phyloP scores from a whole-genome alignment of 345 rosid genomes.

The Xanthoceras sorbifolium region DNA sequence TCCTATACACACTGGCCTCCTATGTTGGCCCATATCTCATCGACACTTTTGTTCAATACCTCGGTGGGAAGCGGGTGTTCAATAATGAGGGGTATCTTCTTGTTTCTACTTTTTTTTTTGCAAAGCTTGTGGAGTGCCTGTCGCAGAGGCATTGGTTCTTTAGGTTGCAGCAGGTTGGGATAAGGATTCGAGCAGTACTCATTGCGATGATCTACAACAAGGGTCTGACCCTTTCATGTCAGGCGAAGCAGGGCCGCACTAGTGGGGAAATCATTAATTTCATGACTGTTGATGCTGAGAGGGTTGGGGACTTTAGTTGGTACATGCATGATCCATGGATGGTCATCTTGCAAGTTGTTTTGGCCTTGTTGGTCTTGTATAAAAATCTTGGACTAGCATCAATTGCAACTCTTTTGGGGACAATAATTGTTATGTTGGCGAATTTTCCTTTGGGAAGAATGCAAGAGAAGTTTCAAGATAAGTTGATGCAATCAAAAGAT shows the following conservation, averaged over 20 bases:
- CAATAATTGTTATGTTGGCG: constrained; percentile 52
- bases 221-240: constrained; percentile 58
- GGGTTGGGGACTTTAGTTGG: constrained; percentile 57
- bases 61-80: constrained; percentile 47
- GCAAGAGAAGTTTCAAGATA: constrained; percentile 64
- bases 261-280: constrained; percentile 77
- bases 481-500: constrained; percentile 74
- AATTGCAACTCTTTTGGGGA: constrained; percentile 55
- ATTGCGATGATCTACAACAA: constrained; percentile 64
- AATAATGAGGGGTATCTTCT: constrained; percentile 57
- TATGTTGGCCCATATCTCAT: constrained; percentile 71
- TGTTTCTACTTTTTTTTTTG: constrained; percentile 52
- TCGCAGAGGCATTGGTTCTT: constrained; percentile 61
- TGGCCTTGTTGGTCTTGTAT: constrained; percentile 62
- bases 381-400: constrained; percentile 62
- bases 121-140: constrained; percentile 63
- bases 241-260: constrained; percentile 53
- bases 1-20: constrained; percentile 42
- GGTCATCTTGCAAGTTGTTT: constrained; percentile 47
- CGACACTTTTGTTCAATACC: constrained; percentile 60
- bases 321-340: constrained; percentile 67
- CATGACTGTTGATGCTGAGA: constrained; percentile 72
- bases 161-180: constrained; percentile 51
- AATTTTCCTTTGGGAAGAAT: constrained; percentile 60
- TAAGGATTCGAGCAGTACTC: constrained; percentile 49